Evolutionary conservation across 108 stramenopile species (phyloP), one percentile per base, ranked within the genome.

Genomic region (Stephanodiscus triporus): DNA sequence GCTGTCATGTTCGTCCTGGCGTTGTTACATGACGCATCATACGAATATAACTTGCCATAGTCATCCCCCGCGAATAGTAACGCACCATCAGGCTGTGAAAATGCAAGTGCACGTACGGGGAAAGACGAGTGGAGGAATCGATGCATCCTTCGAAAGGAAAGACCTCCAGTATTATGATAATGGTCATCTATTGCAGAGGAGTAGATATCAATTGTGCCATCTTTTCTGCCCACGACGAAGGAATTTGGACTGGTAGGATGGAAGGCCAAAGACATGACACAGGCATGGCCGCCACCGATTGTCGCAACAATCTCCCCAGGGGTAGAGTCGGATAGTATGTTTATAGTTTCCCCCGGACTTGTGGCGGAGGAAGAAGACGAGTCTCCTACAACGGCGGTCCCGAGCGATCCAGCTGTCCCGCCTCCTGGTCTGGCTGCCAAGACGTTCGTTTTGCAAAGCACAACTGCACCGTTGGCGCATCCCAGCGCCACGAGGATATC

Each of bases 201-300:
- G 55, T 82, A 82, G 30, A 82, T 68, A 56, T 82, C 81, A 42
- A 82, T 60, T 16, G 65, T 78, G 19, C 81, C 81, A 78, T 82
- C 81, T 63, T 77, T 82, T 51, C 81, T 27, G 27, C 81, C 81
- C 9, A 82, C 81, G 29, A 71, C 81, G 43, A 82, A 78, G 1
- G 72, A 73, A 67, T 82, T 73, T 30, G 81, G 77, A 50, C 68
- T 69, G 42, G 76, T 73, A 6, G 76, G 76, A 63, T 78, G 76
- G 54, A 70, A 82, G 1, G 47, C 48, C 45, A 82, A 55, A n/a
- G 81, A 82, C 51, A 78, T 57, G 65, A 78, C 76, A 30, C 76
- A 77, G 38, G 81, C 76, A 49, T 77, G 77, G 0, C 81, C 81
- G 22, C 50, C 50, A 61, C 81, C 81, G 14, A 82, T 32, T 9